Evolutionary conservation across 2,329 filamentous ascomycete genomes (phyloP).

Genomic region (Colletotrichum abscissum): DNA sequence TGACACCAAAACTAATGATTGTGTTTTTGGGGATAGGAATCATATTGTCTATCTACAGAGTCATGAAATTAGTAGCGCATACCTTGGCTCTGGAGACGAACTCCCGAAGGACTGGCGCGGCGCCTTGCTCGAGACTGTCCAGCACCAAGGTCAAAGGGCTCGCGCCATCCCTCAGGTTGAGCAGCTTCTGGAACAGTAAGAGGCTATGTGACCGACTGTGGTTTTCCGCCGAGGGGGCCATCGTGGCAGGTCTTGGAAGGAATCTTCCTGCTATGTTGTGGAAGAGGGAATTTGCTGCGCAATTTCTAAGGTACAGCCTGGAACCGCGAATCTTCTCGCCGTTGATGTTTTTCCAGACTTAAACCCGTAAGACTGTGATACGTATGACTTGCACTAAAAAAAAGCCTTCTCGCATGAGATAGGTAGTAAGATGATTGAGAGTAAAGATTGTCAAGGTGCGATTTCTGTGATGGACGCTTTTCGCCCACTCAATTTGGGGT

Average conservation of each 20-base stretch:
- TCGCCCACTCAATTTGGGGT: conserved; percentile 25
- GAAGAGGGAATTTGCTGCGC: neutral
- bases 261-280: neutral
- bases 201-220: conserved; percentile 88
- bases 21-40: too few relatives aligned
- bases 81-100: conserved; percentile 80
- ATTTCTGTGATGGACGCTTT: conserved; percentile 22
- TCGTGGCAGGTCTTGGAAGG: conserved; percentile 41
- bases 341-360: too few relatives aligned
- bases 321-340: neutral
- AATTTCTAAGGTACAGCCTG: neutral
- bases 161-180: conserved; percentile 81
- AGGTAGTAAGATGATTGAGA: neutral
- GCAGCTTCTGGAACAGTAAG: conserved; percentile 83
- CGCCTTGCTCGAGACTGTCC: conserved; percentile 87
- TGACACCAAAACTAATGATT: neutral
- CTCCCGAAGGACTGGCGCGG: conserved; percentile 75
- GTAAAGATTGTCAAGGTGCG: neutral
- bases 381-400: neutral
- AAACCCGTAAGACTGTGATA: too few relatives aligned
- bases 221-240: conserved; percentile 67
- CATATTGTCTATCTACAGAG: neutral
- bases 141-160: conserved; percentile 90
- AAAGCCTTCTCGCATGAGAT: neutral
- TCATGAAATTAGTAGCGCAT: neutral